Conservation (phyloP, 179 eudicot species). For the Silene coronaria region DNA sequence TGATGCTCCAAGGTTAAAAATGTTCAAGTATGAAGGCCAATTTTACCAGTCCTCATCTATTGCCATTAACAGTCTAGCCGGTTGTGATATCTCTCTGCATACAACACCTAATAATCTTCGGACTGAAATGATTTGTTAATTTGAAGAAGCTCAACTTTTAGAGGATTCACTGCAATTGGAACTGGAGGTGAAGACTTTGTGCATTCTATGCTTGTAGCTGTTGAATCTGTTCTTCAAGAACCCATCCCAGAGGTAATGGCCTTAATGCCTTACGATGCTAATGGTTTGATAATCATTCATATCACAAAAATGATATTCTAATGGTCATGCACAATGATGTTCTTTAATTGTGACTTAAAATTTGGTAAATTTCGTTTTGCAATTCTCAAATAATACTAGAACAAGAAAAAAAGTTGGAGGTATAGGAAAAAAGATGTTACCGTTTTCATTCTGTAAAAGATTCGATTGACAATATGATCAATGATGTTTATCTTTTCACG, state of each 20-base stretch:
- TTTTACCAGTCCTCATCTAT: background rate
- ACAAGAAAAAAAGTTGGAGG: background rate
- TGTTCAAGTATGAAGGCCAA: background rate
- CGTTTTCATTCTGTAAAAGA: background rate
- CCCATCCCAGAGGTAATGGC: conserved; percentile 86
- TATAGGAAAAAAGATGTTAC: background rate
- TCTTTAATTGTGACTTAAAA: background rate
- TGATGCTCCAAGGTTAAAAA: background rate
- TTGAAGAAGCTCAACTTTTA: conserved; percentile 33
- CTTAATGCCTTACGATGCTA: background rate
- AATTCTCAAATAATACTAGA: background rate
- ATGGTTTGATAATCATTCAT: background rate
- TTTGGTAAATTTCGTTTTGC: background rate
- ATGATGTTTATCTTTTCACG: background rate
- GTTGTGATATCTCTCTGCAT: conserved; percentile 1
- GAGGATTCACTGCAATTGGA: conserved; percentile 96
- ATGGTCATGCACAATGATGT: background rate
- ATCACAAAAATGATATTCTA: background rate
- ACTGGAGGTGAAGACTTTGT: conserved; percentile 97
- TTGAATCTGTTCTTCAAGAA: conserved; percentile 81
- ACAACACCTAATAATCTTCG: background rate
- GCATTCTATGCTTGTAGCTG: conserved; percentile 88
- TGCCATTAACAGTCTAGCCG: background rate
- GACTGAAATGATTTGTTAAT: background rate
- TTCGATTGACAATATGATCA: background rate